Base-by-base conservation (phyloP, 768 basidiomycete genomes). In the Mrakia hoshinonis region DNA sequence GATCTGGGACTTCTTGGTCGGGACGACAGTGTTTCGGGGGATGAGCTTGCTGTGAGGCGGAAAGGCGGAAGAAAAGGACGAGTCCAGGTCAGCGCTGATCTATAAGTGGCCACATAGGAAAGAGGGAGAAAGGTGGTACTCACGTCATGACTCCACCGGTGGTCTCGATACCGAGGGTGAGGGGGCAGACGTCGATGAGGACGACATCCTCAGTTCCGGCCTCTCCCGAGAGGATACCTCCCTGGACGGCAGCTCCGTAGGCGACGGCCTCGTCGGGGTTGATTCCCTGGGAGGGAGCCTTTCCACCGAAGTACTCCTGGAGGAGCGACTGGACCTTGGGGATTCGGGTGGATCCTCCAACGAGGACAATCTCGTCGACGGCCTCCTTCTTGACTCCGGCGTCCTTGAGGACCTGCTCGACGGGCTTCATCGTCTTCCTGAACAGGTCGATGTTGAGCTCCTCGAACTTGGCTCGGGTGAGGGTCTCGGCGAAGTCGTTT, bases 201-300 rank as follows among this genome's bases (percentile, higher is more conserved):
- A 97, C 89, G 74, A 97, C 85, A 75, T 92, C 94, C 73, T 86
- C 87, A 69, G 90, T 91, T 74, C 89, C 89, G 79, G 91, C 89
- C 77, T 92, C 92, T 74, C 95, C 95, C 61, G 93, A 89, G 75
- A 99, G 90, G 77, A 99, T 95, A 83, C 92, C 95, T 81, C 91
- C 95, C 82, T 99, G 95, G 75, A 98, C 92, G 68, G 95, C 95
- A 74, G 95, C 95, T 85, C 95, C 95, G 77, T 96, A 97, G 58
- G 95, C 93, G 75, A 99, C 95, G 74, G 95, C 95, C 83, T 99
- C 95, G 80, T 99, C 95, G 67, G 94, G 93, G 85, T 99, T 97
- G 83, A 97, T 99, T 75, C 91, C 90, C 85, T 92, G 94, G 74
- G 94, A 94, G 67, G 93, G 93, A 80, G 97, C 95, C 84, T 91